Evolutionary conservation across 371 early-diverging fungal species (phyloP), one percentile per base, ranked within the genome.

Genomic region (Apophysomyces sp.): DNA sequence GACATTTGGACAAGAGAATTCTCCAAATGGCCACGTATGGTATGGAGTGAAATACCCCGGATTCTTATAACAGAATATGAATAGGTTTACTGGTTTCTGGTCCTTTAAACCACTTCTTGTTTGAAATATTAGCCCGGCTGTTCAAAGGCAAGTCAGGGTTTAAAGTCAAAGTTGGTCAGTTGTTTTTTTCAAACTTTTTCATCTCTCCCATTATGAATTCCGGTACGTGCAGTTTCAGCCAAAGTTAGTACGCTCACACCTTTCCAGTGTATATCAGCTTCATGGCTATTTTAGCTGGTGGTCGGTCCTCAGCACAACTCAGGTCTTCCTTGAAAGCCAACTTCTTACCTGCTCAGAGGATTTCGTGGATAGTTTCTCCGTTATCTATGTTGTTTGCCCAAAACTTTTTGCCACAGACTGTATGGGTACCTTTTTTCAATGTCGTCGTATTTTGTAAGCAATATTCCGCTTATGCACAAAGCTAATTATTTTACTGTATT

Each of bases 351-450:
- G 83, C 93, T 84, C 90, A 92, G 86, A 91, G 86, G 80, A 84
- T 91, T 2, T 88, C 91, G 21, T 93, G 93, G 93, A 68, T 86
- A 27, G 80, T 93, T 34, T 93, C 89, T 59, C 95, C 94, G n/a
- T 32, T 85, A 8, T 80, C 87, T 12, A 86, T 92, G 82, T 75
- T 82, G 27, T 79, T 91, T 68, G 94, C 95, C 13, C 87, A 89
- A 80, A 86, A 84, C 74, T 87, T 86, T 66, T 67, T 93, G 57
- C 85, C 86, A 9, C 91, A 86, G 27, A 80, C 82, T 57, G 77
- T 89, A 44, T 95, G 94, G 94, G 88, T 92, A n/a, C 94, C 95
- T 24, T 95, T 92, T 84, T 95, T 94, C 81, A 92, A 94, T 75
- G 37, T 89, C n/a, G 78, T 93, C 32, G 89, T 88, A 18, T 95